Base-by-base conservation (phyloP, 257 asterid genomes). In the Solanum virginianum region DNA sequence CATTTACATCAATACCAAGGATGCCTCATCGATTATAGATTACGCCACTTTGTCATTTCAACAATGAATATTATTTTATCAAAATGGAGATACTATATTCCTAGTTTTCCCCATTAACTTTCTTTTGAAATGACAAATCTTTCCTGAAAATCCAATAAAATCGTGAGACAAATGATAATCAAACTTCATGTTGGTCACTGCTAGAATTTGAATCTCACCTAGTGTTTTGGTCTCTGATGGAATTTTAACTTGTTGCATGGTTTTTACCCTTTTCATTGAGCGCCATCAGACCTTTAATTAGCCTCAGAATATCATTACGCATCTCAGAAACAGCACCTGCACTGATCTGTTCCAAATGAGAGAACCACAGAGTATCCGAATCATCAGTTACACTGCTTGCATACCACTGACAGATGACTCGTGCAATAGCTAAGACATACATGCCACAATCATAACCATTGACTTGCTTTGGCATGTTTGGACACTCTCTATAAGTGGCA, bases 391-490 rank as follows among this genome's bases (percentile, higher is more conserved):
- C 89, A 57, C 77, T 87, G 62, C 88, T 85, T 53, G 24, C 81
- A 85, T 89, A 90, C 98, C 98, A 96, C 24, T 80, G 49, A 24
- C 97, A 94, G 71, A 96, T 89, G 55, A 87, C 87, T 74, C 91
- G 85, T 8, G 97, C 93, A 89, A 93, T 87, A 77, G 98, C 97
- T 7, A 90, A 84, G 39, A 94, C 95, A 69, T 94, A 95, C 39
- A 95, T 47, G 18, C 98, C 99, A 88, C 99, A 96, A 80, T 95
- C 99, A 74, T 93, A 89, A 32, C 97, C 93, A 59, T 93, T 91
- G 18, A 8, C 83, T 85, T 93, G 97, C 85, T 51, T 89, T 7
- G 94, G 98, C 2, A 87, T 88, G 56, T 65, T 80, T 18, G 88
- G 74, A 83, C 87, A 91, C 45, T 91, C 96, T 36, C 82, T 16